Evolutionary conservation across 306 rosid genomes (phyloP).

Genomic region (Malus domestica): DNA sequence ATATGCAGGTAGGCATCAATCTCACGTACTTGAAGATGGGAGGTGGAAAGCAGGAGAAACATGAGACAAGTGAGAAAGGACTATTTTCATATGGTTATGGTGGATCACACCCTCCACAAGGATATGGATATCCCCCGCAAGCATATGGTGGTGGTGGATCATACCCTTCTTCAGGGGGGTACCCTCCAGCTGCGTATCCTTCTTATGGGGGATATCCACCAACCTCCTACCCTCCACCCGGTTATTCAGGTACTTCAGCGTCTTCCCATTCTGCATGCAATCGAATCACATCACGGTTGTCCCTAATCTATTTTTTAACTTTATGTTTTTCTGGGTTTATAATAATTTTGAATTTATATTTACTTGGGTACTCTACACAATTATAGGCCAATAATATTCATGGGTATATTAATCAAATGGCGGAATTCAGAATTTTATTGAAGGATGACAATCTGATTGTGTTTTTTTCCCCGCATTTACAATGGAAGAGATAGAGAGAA

Average conservation of each 20-base stretch:
- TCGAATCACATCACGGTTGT: neutral
- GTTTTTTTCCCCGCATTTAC: too few relatives aligned
- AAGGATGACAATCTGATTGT: too few relatives aligned
- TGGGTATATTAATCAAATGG: too few relatives aligned
- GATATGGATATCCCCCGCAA: slow-evolving; percentile 22
- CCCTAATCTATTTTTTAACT: neutral
- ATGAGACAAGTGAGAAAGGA: slow-evolving; percentile 49
- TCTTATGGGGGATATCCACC: slow-evolving; percentile 42
- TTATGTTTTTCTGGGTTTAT: too few relatives aligned
- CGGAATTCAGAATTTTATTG: too few relatives aligned
- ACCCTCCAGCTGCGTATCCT: slow-evolving; percentile 35
- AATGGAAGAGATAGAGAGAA: too few relatives aligned
- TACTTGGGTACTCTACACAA: too few relatives aligned
- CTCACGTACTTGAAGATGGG: slow-evolving; percentile 35
- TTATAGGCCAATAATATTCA: too few relatives aligned
- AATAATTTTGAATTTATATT: too few relatives aligned
- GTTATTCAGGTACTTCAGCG: slow-evolving; percentile 50
- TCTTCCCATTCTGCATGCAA: slow-evolving; percentile 32
- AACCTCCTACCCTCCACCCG: slow-evolving; percentile 40
- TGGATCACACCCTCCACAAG: slow-evolving; percentile 33
- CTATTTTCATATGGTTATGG: slow-evolving; percentile 41
- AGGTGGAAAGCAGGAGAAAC: slow-evolving; percentile 32
- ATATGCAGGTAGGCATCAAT: neutral
- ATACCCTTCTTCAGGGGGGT: slow-evolving; percentile 4
- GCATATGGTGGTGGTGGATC: neutral